Conservation (phyloP, 805 yeast species). For the Cyberlindnera mycetangii region DNA sequence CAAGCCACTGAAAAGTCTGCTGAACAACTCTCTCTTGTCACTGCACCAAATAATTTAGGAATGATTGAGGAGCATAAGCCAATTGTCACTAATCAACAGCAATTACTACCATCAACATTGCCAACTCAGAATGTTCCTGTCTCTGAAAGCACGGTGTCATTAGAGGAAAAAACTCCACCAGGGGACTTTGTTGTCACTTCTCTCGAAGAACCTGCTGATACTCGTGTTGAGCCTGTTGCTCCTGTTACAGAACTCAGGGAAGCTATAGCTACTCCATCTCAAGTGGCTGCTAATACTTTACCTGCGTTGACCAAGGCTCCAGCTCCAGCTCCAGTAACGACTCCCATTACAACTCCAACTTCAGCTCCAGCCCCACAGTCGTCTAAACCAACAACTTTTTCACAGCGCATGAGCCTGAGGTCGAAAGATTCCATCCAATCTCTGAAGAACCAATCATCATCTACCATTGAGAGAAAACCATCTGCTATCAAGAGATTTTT, state of each 20-base stretch:
- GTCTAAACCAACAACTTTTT: neutral
- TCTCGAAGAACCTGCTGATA: neutral
- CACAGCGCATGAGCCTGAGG: neutral
- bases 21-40: neutral
- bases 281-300: too few relatives aligned
- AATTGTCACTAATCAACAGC: neutral
- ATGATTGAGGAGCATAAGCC: slow-evolving; percentile 23
- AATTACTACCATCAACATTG: neutral
- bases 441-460: neutral
- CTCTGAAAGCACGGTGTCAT: neutral
- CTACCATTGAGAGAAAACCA: slow-evolving; percentile 18
- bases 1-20: neutral
- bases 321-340: too few relatives aligned
- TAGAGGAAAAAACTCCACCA: neutral
- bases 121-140: neutral
- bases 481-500: slow-evolving; percentile 24
- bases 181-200: neutral
- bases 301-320: too few relatives aligned
- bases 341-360: too few relatives aligned
- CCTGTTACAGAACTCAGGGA: too few relatives aligned
- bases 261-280: too few relatives aligned
- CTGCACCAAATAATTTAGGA: slow-evolving; percentile 9
- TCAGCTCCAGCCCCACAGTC: neutral
- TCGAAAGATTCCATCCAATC: neutral
- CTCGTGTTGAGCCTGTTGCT: too few relatives aligned